These are phyloP conservation scores for rapeseed (Brassica napus) DNA, from an alignment of 345 rosid species.

Conservation along the genomic window Da-Ae NC_063452.1:11744501-11745000, in stretches of 20 bases:
- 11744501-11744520: not conserved
- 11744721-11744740: slow-evolving; percentile 6
- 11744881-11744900: too few species aligned
- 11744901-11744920: too few species aligned
- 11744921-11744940: too few species aligned
- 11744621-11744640: not conserved
- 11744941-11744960: too few species aligned
- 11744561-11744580: not conserved
- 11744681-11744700: not conserved
- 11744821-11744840: slow-evolving; percentile 37
- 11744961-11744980: too few species aligned
- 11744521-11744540: not conserved
- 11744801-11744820: slow-evolving; percentile 32
- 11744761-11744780: slow-evolving; percentile 17
- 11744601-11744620: not conserved
- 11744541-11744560: not conserved
- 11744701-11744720: not conserved
- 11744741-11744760: slow-evolving; percentile 10
- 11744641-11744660: too few species aligned
- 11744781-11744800: slow-evolving; percentile 22
- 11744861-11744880: too few species aligned
- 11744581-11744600: not conserved
- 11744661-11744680: not conserved
- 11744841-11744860: slow-evolving; percentile 4
- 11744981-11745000: too few species aligned